A percentile compares a stretch with the other conserved stretches of the same genome.
Evolutionary conservation across 352 stramenopile genomes (phyloP).

Genomic region (Phytophthora pistaciae): DNA sequence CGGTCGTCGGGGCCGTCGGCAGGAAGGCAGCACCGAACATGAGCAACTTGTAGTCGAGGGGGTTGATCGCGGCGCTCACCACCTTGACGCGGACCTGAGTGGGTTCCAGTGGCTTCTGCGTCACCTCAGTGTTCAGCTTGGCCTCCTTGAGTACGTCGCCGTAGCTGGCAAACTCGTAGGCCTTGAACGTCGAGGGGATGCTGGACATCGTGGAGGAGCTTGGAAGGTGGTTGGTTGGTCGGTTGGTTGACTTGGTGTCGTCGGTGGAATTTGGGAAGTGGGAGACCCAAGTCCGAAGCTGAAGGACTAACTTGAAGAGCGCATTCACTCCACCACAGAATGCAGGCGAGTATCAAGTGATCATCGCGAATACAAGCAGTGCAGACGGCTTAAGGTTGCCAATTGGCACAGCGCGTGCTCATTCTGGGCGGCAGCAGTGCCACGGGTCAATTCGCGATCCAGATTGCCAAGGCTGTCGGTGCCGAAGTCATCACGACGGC

Average conservation of each 20-base stretch:
- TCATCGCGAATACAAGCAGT: background rate
- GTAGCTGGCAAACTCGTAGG: slow-evolving; percentile 31
- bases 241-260: slow-evolving; percentile 9
- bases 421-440: slow-evolving; percentile 62
- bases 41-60: slow-evolving; percentile 36
- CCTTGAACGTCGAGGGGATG: slow-evolving; percentile 31
- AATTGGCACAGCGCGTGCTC: slow-evolving; percentile 33
- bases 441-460: slow-evolving; percentile 58
- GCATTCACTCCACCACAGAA: background rate
- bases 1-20: slow-evolving; percentile 8
- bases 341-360: slow-evolving; percentile 18
- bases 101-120: slow-evolving; percentile 15
- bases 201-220: slow-evolving; percentile 7
- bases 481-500: slow-evolving; percentile 43
- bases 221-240: background rate
- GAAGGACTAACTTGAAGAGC: background rate
- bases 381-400: background rate
- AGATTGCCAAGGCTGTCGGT: slow-evolving; percentile 52
- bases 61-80: slow-evolving; percentile 31
- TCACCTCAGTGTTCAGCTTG: slow-evolving; percentile 19
- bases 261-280: slow-evolving; percentile 18
- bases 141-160: slow-evolving; percentile 22
- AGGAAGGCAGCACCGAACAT: slow-evolving; percentile 14
- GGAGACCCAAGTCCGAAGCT: background rate
- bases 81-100: slow-evolving; percentile 41